Percentiles rank a stretch among this genome's conserved stretches.
phyloP scores from a whole-genome alignment of 129 eudicot species.

The Tagetes patula region DNA sequence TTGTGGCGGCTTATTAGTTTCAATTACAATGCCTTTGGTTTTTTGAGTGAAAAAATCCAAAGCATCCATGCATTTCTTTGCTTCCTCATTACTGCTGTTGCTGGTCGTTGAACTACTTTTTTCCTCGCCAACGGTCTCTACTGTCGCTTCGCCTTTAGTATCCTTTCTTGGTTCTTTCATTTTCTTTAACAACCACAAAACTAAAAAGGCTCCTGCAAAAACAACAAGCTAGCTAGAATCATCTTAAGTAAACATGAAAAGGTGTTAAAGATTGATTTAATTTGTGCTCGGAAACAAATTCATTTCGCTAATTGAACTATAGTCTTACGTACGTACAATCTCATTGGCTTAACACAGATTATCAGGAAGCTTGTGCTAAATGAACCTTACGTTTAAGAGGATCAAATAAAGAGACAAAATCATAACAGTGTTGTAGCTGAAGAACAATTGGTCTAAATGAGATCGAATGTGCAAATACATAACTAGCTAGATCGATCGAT shows the following conservation, averaged over 20 bases:
- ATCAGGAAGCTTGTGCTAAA: too few species aligned
- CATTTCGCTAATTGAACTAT: too few species aligned
- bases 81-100: conserved; percentile 9
- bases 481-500: not conserved
- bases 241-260: not conserved
- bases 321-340: not conserved
- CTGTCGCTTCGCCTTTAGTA: conserved; percentile 12
- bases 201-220: conserved; percentile 13
- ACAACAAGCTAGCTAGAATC: too few species aligned
- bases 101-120: not conserved
- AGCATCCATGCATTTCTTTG: conserved; percentile 9
- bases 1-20: conserved; percentile 2
- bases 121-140: not conserved
- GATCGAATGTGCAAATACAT: too few species aligned
- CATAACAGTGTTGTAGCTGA: too few species aligned
- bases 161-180: conserved; percentile 22
- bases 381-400: too few species aligned
- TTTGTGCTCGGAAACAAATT: too few species aligned
- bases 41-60: conserved; percentile 14
- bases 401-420: too few species aligned
- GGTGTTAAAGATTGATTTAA: too few species aligned
- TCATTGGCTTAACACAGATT: not conserved
- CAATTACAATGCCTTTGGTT: conserved; percentile 29
- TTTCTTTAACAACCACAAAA: not conserved
- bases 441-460: too few species aligned